A percentile compares a stretch with the other conserved stretches of the same genome.
phyloP scores from a whole-genome alignment of 2,329 filamentous ascomycete genomes.

The Cladosporium austrohemisphaericum region DNA sequence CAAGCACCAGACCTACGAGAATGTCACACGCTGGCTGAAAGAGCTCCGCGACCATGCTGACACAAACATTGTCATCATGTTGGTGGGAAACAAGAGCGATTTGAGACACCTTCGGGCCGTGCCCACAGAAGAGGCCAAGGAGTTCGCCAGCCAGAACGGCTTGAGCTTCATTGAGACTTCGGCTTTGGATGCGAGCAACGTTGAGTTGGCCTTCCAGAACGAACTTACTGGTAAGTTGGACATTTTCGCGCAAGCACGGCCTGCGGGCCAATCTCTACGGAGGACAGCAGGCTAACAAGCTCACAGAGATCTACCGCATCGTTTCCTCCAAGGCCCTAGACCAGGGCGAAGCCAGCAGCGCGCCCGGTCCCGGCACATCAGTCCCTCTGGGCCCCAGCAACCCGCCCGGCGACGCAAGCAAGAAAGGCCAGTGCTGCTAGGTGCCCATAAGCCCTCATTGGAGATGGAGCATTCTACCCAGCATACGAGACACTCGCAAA shows the following conservation, averaged over 20 bases:
- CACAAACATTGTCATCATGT: slow-evolving; percentile 97
- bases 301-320: slow-evolving; percentile 94
- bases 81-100: slow-evolving; percentile 99
- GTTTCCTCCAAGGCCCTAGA: slow-evolving; percentile 97
- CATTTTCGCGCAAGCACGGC: not conserved
- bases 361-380: slow-evolving; percentile 68
- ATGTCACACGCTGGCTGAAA: slow-evolving; percentile 98
- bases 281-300: slow-evolving; percentile 3
- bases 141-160: slow-evolving; percentile 75
- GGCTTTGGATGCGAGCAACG: slow-evolving; percentile 96
- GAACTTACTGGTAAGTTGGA: slow-evolving; percentile 81
- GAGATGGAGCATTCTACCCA: slow-evolving; percentile 5
- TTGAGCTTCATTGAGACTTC: slow-evolving; percentile 99
- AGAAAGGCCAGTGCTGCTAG: slow-evolving; percentile 79
- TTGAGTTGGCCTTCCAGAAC: slow-evolving; percentile 98
- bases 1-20: slow-evolving; percentile 99
- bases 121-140: slow-evolving; percentile 94
- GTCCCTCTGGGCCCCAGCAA: slow-evolving; percentile 82
- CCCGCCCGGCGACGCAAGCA: slow-evolving; percentile 72
- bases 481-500: slow-evolving; percentile 4
- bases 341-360: slow-evolving; percentile 75
- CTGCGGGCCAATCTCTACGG: not conserved
- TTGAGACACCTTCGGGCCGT: slow-evolving; percentile 96
- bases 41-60: slow-evolving; percentile 97
- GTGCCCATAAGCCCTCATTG: not conserved